Evolutionary conservation across 306 rosid genomes (phyloP), one percentile per base, ranked within the genome.

Genomic region (Mucuna pruriens): DNA sequence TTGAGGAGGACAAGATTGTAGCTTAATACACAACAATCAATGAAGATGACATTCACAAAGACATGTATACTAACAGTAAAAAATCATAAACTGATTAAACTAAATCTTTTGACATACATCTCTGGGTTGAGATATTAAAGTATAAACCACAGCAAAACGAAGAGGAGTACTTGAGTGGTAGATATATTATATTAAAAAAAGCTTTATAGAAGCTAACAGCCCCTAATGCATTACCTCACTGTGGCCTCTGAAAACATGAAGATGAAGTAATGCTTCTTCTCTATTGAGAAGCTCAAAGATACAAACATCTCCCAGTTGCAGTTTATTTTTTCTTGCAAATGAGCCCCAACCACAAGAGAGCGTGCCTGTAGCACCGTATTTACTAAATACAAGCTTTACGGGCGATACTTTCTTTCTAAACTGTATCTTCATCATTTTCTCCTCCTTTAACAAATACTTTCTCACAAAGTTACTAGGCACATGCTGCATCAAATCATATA

Each of bases 261-360:
- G 25, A 63, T 17, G 19, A 1, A 81, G 10, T 54, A 55, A 65
- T n/a, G 4, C 13, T 7, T 36, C 45, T 22, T 64, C 67, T 25
- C 22, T 49, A 9, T 73, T 11, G n/a, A 73, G 19, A 16, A 81
- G 79, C 66, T 72, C 75, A 38, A 81, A 73, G 67, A 63, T 0
- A 19, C 80, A 73, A 36, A 73, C 38, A 39, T 81, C 80, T 22
- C 75, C 75, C 10, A 2, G 66, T 81, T 33, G 9, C 60, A 73
- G 16, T 15, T 49, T 5, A 39, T 55, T 73, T 15, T 81, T 80
- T 64, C 15, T 19, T 3, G 25, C 55, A 62, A 81, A 81, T 38
- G 1, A 2, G 17, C 20, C 1, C 79, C 84, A 81, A 49, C 84
- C 64, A 25, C 8, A 2, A 3, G n/a, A 10, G 64, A 57, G 3